Percentiles rank a stretch among this genome's conserved stretches.
phyloP scores from a whole-genome alignment of 192 early-diverging fungal genomes.

The Coemansia aciculifera region DNA sequence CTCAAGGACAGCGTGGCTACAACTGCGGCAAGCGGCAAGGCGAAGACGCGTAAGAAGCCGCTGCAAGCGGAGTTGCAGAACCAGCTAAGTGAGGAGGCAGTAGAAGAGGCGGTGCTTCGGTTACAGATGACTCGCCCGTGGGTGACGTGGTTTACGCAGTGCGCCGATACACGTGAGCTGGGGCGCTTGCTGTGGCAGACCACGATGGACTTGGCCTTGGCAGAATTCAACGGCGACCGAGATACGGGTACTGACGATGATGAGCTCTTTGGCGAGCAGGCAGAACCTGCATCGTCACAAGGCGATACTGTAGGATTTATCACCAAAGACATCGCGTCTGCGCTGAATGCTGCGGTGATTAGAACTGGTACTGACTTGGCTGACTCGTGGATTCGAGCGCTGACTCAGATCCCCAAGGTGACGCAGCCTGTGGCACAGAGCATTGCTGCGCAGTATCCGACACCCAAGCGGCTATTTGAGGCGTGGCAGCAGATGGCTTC shows the following conservation, averaged over 20 bases:
- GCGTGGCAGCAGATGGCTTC: slow-evolving; percentile 22
- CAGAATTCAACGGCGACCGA: slow-evolving; percentile 15
- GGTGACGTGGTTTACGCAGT: slow-evolving; percentile 38
- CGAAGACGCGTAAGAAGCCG: neutral
- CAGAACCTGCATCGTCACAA: neutral
- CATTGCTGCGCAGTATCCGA: slow-evolving; percentile 33
- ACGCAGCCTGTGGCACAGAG: slow-evolving; percentile 33
- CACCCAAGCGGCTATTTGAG: slow-evolving; percentile 26
- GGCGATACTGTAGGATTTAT: slow-evolving; percentile 5
- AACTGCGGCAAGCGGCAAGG: neutral
- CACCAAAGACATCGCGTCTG: slow-evolving; percentile 12
- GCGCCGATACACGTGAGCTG: slow-evolving; percentile 24
- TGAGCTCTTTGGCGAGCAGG: neutral
- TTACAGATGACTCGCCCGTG: slow-evolving; percentile 38
- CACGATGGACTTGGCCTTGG: slow-evolving; percentile 29
- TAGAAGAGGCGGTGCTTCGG: slow-evolving; percentile 28
- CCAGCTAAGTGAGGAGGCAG: slow-evolving; percentile 6
- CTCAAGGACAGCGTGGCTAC: slow-evolving; percentile 14
- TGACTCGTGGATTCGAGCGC: slow-evolving; percentile 37
- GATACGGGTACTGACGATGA: neutral
- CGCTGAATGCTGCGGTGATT: slow-evolving; percentile 23
- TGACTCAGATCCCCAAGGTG: slow-evolving; percentile 48
- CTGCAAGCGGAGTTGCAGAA: neutral
- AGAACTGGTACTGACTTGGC: slow-evolving; percentile 29
- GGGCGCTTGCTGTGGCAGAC: slow-evolving; percentile 35